phyloP scores from a whole-genome alignment of 2,329 filamentous ascomycete genomes.

The Gliomastix tumulicola region DNA sequence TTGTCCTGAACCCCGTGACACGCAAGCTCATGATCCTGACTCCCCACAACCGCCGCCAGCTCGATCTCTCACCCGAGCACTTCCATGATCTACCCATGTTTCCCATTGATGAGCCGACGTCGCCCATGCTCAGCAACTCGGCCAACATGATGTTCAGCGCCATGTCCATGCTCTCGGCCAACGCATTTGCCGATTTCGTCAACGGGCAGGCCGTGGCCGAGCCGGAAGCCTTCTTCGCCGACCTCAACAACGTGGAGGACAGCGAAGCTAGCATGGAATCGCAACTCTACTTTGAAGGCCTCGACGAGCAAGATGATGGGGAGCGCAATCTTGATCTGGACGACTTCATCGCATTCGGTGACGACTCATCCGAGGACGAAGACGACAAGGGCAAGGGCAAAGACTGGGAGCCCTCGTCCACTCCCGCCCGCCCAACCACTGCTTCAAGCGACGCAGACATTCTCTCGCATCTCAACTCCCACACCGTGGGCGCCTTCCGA shows the following conservation, averaged over 20 bases:
- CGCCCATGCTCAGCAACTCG: conserved; percentile 58
- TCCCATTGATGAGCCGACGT: conserved; percentile 29
- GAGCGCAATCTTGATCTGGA: conserved; percentile 60
- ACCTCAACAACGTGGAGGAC: conserved; percentile 47
- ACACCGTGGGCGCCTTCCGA: conserved; percentile 73
- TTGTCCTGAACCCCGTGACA: conserved; percentile 48
- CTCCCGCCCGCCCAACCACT: conserved; percentile 42
- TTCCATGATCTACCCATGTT: conserved; percentile 30
- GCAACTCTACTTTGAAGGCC: conserved; percentile 33
- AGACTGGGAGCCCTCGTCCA: conserved; percentile 41
- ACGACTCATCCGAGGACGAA: conserved; percentile 53
- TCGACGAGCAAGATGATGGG: conserved; percentile 59
- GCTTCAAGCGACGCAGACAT: conserved; percentile 38
- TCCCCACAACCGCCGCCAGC: conserved; percentile 37
- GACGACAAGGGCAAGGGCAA: conserved; percentile 29
- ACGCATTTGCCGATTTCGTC: conserved; percentile 49
- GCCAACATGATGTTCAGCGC: conserved; percentile 75
- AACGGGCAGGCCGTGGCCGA: conserved; percentile 64
- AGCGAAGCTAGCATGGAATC: conserved; percentile 23
- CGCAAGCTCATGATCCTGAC: conserved; percentile 60
- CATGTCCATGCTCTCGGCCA: conserved; percentile 58
- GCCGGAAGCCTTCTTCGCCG: conserved; percentile 68
- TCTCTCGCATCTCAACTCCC: conserved; percentile 54
- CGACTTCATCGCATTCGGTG: conserved; percentile 65
- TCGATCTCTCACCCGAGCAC: conserved; percentile 48